phyloP scores from a whole-genome alignment of 148 eudicot genomes.

The Camellia japonica region DNA sequence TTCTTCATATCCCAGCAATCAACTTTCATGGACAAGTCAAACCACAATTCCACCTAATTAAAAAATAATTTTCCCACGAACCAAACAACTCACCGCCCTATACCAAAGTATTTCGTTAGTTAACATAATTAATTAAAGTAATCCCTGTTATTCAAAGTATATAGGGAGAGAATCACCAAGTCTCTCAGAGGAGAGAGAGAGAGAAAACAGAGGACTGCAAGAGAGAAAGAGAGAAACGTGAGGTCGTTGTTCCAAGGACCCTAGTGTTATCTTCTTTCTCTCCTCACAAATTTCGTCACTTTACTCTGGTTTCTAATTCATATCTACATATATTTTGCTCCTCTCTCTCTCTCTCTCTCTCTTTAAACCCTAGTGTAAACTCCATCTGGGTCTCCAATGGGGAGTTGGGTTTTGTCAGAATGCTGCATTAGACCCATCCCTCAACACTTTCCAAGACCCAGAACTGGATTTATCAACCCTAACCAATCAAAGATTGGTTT shows the following conservation, averaged over 20 bases:
- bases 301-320: background rate
- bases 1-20: background rate
- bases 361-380: background rate
- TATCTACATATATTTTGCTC: background rate
- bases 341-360: background rate
- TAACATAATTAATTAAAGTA: background rate
- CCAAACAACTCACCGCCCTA: background rate
- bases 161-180: too few species aligned
- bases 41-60: background rate
- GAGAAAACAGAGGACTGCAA: background rate
- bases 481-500: conserved; percentile 28
- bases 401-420: conserved; percentile 74
- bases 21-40: too few species aligned
- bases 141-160: too few species aligned
- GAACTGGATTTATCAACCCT: conserved; percentile 24
- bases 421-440: conserved; percentile 69
- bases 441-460: conserved; percentile 44
- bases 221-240: background rate
- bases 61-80: background rate
- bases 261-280: background rate
- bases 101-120: too few species aligned
- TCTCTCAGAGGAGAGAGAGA: background rate
- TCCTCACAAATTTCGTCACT: background rate
- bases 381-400: conserved; percentile 43
- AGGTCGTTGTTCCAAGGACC: conserved; percentile 7